Percentiles rank a stretch among this genome's conserved stretches.
Conservation (phyloP, 768 basidiomycete species). For the Pholiota microspora region DNA sequence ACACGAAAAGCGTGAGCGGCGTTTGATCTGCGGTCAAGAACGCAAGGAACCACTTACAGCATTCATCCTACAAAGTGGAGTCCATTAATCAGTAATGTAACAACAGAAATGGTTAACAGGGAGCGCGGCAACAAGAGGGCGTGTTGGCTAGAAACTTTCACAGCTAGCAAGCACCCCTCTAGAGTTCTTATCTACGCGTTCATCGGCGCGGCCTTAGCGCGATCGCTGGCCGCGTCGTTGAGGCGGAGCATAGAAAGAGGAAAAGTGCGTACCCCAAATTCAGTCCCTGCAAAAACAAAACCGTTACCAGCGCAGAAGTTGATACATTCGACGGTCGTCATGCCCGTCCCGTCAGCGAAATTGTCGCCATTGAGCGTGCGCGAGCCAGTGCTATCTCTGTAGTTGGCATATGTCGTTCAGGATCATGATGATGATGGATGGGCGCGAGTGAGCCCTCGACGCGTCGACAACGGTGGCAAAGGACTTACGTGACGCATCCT, state of each 20-base stretch:
- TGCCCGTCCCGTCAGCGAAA: conserved; percentile 38
- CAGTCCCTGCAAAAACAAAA: conserved; percentile 68
- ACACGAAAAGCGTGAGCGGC: conserved; percentile 3
- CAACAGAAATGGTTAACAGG: neutral
- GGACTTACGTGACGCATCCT: conserved; percentile 60
- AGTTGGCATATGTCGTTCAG: neutral
- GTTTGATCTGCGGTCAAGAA: conserved; percentile 4
- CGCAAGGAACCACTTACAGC: conserved; percentile 24
- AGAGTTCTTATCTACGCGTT: neutral
- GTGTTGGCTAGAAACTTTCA: neutral
- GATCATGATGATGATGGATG: neutral
- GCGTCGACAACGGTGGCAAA: neutral
- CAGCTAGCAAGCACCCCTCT: neutral
- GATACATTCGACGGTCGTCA: conserved; percentile 61
- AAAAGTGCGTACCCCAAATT: conserved; percentile 40
- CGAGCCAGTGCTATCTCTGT: conserved; percentile 45
- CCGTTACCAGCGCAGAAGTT: conserved; percentile 42
- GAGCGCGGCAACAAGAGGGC: neutral
- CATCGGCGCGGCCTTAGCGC: neutral
- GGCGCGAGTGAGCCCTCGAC: neutral
- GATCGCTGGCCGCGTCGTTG: neutral
- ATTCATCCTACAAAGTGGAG: conserved; percentile 22
- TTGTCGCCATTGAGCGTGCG: conserved; percentile 56
- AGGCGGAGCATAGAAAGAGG: neutral
- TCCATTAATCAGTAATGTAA: neutral